A percentile compares a stretch with the other conserved stretches of the same genome.
phyloP scores from a whole-genome alignment of 2,329 filamentous ascomycete genomes.

The Paecilomyces sp. region DNA sequence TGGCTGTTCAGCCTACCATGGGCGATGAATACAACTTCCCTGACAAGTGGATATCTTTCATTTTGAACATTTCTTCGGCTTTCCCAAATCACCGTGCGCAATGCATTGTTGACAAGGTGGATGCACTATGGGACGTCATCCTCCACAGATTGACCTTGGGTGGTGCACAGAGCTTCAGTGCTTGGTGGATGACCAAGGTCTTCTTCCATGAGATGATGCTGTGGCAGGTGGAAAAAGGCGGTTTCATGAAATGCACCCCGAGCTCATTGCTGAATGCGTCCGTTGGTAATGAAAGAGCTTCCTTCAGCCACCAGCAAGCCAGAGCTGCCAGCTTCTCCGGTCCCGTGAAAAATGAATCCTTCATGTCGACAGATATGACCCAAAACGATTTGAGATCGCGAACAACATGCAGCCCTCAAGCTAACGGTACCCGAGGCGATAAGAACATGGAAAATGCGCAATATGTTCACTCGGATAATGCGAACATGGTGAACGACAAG shows the following conservation, averaged over 20 bases:
- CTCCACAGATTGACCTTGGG: conserved; percentile 37
- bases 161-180: conserved; percentile 40
- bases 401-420: conserved; percentile 11
- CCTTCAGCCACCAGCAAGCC: conserved; percentile 12
- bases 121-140: conserved; percentile 36
- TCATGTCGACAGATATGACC: conserved; percentile 11
- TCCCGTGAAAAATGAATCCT: conserved; percentile 8
- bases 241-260: conserved; percentile 61
- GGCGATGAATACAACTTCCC: conserved; percentile 42
- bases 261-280: conserved; percentile 22
- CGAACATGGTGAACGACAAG: conserved; percentile 32
- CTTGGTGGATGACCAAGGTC: conserved; percentile 71
- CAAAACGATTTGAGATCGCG: conserved; percentile 12
- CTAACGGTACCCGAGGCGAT: conserved; percentile 9
- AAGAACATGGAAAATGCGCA: conserved; percentile 9
- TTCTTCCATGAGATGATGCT: conserved; percentile 92
- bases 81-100: conserved; percentile 37
- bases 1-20: conserved; percentile 27
- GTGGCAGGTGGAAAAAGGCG: conserved; percentile 83
- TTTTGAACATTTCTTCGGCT: conserved; percentile 31
- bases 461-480: conserved; percentile 14
- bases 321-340: conserved; percentile 13
- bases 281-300: conserved; percentile 15
- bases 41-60: conserved; percentile 40
- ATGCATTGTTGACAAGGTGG: conserved; percentile 39